A percentile compares a stretch with the other conserved stretches of the same genome.
These are phyloP conservation scores for Conringia planisiliqua DNA, from an alignment of 345 rosid species.

Conservation along the genomic window DNA sequence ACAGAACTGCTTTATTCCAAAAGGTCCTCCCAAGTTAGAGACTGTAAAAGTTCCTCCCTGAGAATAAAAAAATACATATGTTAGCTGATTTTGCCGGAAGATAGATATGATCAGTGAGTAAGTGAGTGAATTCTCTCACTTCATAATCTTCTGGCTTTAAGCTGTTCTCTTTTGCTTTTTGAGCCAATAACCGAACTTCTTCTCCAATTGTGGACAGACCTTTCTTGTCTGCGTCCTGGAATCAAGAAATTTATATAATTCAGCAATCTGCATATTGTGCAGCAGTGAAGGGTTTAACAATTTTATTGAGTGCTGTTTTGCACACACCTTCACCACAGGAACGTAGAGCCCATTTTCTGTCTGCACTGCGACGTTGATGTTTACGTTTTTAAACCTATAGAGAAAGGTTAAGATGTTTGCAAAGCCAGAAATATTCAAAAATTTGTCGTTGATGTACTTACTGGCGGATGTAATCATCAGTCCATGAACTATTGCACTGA, in stretches of 20 bases:
- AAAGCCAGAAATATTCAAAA: neutral
- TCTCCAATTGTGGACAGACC: conserved; percentile 77
- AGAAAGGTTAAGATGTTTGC: neutral
- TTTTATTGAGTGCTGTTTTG: conserved; percentile 11
- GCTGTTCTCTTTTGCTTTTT: conserved; percentile 84
- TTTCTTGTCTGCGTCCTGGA: conserved; percentile 93
- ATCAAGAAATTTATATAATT: neutral
- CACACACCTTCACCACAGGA: conserved; percentile 79
- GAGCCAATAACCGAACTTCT: conserved; percentile 83
- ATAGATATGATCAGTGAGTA: neutral
- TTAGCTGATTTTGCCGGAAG: neutral
- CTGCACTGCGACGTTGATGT: conserved; percentile 93
- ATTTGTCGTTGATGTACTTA: conserved; percentile 36
- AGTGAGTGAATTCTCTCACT: conserved; percentile 36
- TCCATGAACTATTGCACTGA: conserved; percentile 98
- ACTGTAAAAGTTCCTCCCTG: conserved; percentile 99
- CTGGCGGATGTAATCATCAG: conserved; percentile 88
- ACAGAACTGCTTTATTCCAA: conserved; percentile 89
- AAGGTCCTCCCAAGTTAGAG: conserved; percentile 88
- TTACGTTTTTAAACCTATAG: conserved; percentile 72
- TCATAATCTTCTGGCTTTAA: conserved; percentile 96
- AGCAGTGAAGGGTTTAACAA: neutral
- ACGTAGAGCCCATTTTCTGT: conserved; percentile 94
- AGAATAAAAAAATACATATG: neutral
- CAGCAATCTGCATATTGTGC: conserved; percentile 6